Evolutionary conservation across 352 stramenopile genomes (phyloP).

Genomic region (Phytophthora constricta): DNA sequence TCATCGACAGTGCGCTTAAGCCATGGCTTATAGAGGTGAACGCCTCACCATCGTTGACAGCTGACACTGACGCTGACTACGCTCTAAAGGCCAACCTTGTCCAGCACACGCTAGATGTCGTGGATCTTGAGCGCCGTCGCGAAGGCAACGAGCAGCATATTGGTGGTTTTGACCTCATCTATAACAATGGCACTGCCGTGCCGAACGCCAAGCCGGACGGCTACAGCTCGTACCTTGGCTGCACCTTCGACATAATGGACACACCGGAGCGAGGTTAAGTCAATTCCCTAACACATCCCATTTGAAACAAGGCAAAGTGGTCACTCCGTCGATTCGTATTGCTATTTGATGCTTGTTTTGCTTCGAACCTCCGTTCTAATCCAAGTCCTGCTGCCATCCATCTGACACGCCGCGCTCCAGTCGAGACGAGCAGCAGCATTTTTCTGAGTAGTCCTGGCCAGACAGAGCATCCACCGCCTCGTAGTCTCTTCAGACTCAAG

Average conservation of each 20-base stretch:
- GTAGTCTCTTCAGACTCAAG: no score
- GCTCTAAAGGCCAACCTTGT: slow-evolving; percentile 87
- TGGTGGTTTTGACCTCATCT: slow-evolving; percentile 80
- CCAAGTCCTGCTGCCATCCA: slow-evolving; percentile 8
- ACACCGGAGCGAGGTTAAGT: slow-evolving; percentile 19
- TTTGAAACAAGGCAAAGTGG: slow-evolving; percentile 13
- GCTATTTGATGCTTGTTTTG: slow-evolving; percentile 14
- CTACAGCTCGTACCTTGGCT: slow-evolving; percentile 71
- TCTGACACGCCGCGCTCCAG: slow-evolving; percentile 8
- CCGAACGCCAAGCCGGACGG: slow-evolving; percentile 46
- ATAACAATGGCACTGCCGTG: slow-evolving; percentile 42
- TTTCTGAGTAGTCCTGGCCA: slow-evolving; percentile 2
- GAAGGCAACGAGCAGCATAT: slow-evolving; percentile 56
- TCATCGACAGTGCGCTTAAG: slow-evolving; percentile 63
- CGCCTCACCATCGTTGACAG: slow-evolving; percentile 79
- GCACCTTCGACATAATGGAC: slow-evolving; percentile 49
- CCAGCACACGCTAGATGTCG: slow-evolving; percentile 88
- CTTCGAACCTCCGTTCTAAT: slow-evolving; percentile 25
- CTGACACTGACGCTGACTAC: slow-evolving; percentile 77
- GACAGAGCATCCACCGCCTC: slow-evolving; percentile 17
- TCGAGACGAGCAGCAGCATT: slow-evolving; percentile 20
- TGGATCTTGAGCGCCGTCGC: slow-evolving; percentile 78
- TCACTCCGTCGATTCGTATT: slow-evolving; percentile 19
- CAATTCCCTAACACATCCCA: not conserved
- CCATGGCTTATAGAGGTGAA: slow-evolving; percentile 82